phyloP scores from a whole-genome alignment of 768 basidiomycete species.

The Mycena indigotica region DNA sequence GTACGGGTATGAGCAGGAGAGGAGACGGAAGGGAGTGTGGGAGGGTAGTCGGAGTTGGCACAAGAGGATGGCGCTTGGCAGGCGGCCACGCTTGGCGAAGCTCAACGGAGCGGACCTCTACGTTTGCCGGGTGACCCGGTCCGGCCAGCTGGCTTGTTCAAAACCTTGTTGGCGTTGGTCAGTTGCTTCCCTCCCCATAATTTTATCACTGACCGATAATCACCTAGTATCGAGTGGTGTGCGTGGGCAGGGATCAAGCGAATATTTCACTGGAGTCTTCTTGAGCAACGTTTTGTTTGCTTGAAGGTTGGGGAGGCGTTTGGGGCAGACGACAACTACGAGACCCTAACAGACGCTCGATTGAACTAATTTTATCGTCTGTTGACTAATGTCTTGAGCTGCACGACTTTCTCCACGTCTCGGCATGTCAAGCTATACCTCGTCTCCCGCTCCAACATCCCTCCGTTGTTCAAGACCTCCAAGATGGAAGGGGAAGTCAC shows the following conservation, averaged over 20 bases:
- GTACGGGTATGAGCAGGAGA: neutral
- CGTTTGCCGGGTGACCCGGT: constrained; percentile 52
- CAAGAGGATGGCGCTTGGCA: constrained; percentile 1
- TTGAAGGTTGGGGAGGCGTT: constrained; percentile 47
- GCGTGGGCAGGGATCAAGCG: constrained; percentile 59
- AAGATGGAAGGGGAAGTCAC: constrained; percentile 45
- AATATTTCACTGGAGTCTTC: constrained; percentile 54
- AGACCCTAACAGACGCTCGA: constrained; percentile 32
- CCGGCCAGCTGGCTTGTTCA: constrained; percentile 48
- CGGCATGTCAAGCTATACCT: constrained; percentile 87
- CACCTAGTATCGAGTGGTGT: constrained; percentile 52
- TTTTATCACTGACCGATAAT: neutral
- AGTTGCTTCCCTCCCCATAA: constrained; percentile 3
- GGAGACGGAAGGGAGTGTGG: neutral
- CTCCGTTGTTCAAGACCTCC: constrained; percentile 48
- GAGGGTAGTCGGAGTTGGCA: neutral
- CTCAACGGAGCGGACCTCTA: constrained; percentile 58
- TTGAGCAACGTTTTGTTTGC: constrained; percentile 34
- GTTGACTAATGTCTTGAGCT: constrained; percentile 28
- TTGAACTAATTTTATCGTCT: constrained; percentile 24
- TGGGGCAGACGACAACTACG: constrained; percentile 34
- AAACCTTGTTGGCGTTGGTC: constrained; percentile 56
- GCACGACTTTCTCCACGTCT: constrained; percentile 68
- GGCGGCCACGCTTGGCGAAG: constrained; percentile 6
- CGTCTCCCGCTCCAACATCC: constrained; percentile 53